Base-by-base conservation (phyloP, 768 basidiomycete species). In the Boletus vermiculosoides region DNA sequence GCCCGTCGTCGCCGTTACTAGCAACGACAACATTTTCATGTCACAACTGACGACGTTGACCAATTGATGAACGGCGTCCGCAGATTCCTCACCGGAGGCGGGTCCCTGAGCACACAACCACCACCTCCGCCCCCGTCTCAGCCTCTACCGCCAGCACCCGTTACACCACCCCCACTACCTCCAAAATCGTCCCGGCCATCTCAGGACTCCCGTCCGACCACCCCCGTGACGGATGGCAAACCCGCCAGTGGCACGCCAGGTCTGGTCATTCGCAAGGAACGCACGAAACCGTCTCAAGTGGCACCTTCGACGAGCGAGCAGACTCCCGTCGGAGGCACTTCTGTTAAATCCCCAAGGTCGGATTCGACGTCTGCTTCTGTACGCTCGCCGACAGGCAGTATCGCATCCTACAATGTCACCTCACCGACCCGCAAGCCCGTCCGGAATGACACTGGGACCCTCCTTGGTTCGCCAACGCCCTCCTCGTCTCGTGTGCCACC, bases 51-150 rank as follows among this genome's bases (percentile, higher is more conserved):
- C 57, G 58, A 63, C 64, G 55, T 56, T 57, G 52, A 58, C 39
- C 48, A 52, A 61, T 58, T 57, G 68, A 88, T 88, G 87, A 86
- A 88, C 80, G 85, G 85, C 65, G 85, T 88, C 60, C 86, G 85
- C 64, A 81, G 84, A 74, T 77, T 88, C 62, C 78, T 87, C 54
- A 77, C 74, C 46, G 74, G 73, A 57, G 78, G 78, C 54, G 76
- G 74, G 50, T 63, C 75, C 57, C n/a, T 18, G 31, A 68, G 71
- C 51, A 62, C 73, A 49, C 74, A 72, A 51, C 64, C 65, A 56
- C 59, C 60, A 67, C 60, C 60, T 12, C 52, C 63, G 54, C 54
- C 64, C 55, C 56, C 66, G 55, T 47, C 63, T 13, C 51, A 54
- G 18, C 20, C 59, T 18, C 61, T 47, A 16, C 47, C 52, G 45